Base-by-base conservation (phyloP, 2,329 filamentous ascomycete species). In the Talaromyces funiculosus region DNA sequence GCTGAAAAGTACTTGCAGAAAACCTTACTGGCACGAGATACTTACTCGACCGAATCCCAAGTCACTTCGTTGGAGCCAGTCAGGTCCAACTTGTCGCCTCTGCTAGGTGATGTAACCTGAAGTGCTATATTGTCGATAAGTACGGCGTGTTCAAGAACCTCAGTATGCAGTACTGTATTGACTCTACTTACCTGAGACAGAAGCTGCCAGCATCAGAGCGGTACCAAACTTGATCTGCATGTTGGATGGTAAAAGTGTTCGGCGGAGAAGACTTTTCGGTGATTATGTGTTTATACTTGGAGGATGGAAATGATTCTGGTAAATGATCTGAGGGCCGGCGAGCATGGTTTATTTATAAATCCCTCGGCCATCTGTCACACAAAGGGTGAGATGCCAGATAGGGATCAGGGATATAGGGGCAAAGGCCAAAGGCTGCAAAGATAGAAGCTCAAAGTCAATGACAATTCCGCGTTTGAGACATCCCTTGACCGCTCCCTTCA, bases 31-130 rank as follows among this genome's bases (percentile, higher is more conserved):
- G 2, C 4, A 7, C 33, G 5, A 8, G n/a, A 47, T 6, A 64
- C 69, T 59, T 60, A 76, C 74, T 63, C 61, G 33, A 78, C 75
- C 4, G 68, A 67, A 12, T 63, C 68, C 77, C 77, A 79, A 54
- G 71, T 71, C 60, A 79, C 69, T 3, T 69, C 72, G 61, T 73
- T 72, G 14, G 68, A 67, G 59, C 71, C 64, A 64, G 69, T 70
- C n/a, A 77, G 67, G 61, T 78, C 72, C 54, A 76, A 67, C 45
- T 70, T 65, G 14, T 70, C 68, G 26, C 68, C 67, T 20, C 68
- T 67, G 8, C 60, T 61, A 18, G 76, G 76, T 8, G 67, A 67
- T 3, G 72, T 73, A 58, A 78, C 69, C 4, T 67, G 64, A 38
- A 77, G 64, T 61, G 73, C 75, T 76, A 31, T 31, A 51, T 12